Evolutionary conservation across 345 rosid genomes (phyloP).

Genomic region (Citrus sp.): DNA sequence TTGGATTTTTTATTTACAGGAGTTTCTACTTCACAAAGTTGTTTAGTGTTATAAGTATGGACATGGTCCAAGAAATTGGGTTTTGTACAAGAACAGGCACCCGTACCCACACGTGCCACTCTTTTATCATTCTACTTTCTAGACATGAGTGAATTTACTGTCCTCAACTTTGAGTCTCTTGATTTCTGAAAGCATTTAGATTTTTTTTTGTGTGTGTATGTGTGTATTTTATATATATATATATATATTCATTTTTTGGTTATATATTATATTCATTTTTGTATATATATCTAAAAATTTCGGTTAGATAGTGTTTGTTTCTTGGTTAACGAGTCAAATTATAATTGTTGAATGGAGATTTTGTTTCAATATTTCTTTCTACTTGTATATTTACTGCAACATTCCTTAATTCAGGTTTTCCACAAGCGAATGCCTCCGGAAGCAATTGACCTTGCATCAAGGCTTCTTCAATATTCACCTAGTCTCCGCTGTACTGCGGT

Average conservation of each 20-base stretch:
- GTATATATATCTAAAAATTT: background rate
- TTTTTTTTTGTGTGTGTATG: background rate
- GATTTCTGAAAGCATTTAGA: background rate
- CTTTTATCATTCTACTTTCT: background rate
- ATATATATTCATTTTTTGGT: too few relatives aligned
- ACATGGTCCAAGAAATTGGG: background rate
- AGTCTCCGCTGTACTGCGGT: constrained; percentile 79
- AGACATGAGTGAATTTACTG: background rate
- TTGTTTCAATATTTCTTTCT: background rate
- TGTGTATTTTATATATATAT: too few relatives aligned
- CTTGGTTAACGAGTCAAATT: background rate
- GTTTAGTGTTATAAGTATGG: background rate
- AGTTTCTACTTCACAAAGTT: background rate
- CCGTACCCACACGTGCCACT: background rate
- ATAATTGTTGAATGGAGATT: background rate
- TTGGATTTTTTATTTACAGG: background rate
- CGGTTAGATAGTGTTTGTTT: background rate
- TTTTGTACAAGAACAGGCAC: background rate
- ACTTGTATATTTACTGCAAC: background rate
- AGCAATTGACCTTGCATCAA: constrained; percentile 82
- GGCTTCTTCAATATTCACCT: constrained; percentile 83
- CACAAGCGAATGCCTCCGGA: constrained; percentile 88
- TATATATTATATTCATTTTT: too few relatives aligned
- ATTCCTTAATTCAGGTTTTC: constrained; percentile 48
- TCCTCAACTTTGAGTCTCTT: background rate